Percentiles rank a stretch among this genome's conserved stretches.
These are phyloP conservation scores for Malassezia cuniculi DNA, from an alignment of 1,284 basidiomycete genomes.

Conservation along the genomic window DNA sequence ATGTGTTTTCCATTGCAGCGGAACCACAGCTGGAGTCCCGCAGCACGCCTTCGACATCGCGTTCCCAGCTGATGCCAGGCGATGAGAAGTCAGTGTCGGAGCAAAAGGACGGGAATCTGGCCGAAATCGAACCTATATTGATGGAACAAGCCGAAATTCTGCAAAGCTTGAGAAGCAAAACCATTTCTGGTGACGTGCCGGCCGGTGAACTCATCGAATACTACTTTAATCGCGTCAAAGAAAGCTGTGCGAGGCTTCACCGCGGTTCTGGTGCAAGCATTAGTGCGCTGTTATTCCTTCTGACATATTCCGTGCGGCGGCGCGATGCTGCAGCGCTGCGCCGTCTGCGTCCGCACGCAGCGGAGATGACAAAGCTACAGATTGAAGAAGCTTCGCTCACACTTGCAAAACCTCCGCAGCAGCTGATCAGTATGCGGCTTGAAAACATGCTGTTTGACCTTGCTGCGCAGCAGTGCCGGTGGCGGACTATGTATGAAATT, in stretches of 20 bases:
- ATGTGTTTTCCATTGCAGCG: too few species aligned
- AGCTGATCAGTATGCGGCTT: not conserved
- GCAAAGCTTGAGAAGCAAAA: too few species aligned
- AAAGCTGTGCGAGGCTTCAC: slow-evolving; percentile 6
- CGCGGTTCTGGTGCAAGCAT: slow-evolving; percentile 5
- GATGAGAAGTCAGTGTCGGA: too few species aligned
- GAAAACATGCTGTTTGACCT: slow-evolving; percentile 8
- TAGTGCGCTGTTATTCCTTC: not conserved
- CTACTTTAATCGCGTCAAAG: slow-evolving; percentile 10
- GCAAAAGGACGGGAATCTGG: too few species aligned
- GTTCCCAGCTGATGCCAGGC: too few species aligned
- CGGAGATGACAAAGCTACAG: not conserved
- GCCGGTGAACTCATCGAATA: slow-evolving; percentile 1
- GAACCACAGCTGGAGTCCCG: too few species aligned
- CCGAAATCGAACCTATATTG: too few species aligned
- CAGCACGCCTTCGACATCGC: too few species aligned
- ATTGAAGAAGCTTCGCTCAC: too few species aligned
- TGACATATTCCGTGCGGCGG: slow-evolving; percentile 3
- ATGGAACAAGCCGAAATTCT: too few species aligned
- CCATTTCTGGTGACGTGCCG: not conserved
- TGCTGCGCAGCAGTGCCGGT: slow-evolving; percentile 7
- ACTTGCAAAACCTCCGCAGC: too few species aligned
- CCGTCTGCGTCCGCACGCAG: not conserved
- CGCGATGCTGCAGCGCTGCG: slow-evolving; percentile 6
- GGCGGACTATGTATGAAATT: slow-evolving; percentile 5